These are phyloP conservation scores for Sporisorium sorghi DNA, from an alignment of 1,284 basidiomycete species.

Conservation along the genomic window DNA sequence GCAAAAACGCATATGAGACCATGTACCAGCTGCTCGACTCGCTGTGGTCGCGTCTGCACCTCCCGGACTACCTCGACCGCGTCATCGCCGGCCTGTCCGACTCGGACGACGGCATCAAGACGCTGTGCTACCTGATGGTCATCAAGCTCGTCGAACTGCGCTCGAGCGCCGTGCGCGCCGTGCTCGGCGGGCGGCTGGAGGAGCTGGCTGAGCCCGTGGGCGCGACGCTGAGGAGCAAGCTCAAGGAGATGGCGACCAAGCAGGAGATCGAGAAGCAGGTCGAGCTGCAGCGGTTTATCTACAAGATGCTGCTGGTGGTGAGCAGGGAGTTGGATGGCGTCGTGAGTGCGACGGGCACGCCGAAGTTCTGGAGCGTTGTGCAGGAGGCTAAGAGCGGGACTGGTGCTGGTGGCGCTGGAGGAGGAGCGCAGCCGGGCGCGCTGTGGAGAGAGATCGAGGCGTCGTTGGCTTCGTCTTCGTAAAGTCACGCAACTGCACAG, in stretches of 20 bases:
- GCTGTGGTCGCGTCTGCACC: conserved; percentile 84
- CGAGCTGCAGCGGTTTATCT: conserved; percentile 87
- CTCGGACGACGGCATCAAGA: conserved; percentile 91
- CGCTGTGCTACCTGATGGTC: conserved; percentile 93
- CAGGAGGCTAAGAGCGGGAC: conserved; percentile 27
- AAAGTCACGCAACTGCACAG: conserved; percentile 70
- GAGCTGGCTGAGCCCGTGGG: conserved; percentile 84
- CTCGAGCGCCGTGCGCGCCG: conserved; percentile 71
- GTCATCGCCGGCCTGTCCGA: conserved; percentile 87
- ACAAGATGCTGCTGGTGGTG: conserved; percentile 86
- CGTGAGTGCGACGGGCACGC: conserved; percentile 15
- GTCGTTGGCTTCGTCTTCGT: conserved; percentile 9
- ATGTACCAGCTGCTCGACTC: conserved; percentile 96
- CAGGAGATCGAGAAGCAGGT: conserved; percentile 94
- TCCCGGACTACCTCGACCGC: conserved; percentile 83
- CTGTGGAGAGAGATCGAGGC: conserved; percentile 46
- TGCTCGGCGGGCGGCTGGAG: conserved; percentile 88
- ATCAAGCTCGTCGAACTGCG: conserved; percentile 84
- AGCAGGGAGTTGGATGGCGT: conserved; percentile 23
- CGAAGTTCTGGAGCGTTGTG: conserved; percentile 30
- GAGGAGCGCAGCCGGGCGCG: conserved; percentile 15
- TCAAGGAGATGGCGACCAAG: conserved; percentile 90
- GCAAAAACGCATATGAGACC: conserved; percentile 90
- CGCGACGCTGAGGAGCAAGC: conserved; percentile 76
- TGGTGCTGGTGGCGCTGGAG: background rate